phyloP scores from a whole-genome alignment of 768 basidiomycete species.

The Pleurotus pulmonarius region DNA sequence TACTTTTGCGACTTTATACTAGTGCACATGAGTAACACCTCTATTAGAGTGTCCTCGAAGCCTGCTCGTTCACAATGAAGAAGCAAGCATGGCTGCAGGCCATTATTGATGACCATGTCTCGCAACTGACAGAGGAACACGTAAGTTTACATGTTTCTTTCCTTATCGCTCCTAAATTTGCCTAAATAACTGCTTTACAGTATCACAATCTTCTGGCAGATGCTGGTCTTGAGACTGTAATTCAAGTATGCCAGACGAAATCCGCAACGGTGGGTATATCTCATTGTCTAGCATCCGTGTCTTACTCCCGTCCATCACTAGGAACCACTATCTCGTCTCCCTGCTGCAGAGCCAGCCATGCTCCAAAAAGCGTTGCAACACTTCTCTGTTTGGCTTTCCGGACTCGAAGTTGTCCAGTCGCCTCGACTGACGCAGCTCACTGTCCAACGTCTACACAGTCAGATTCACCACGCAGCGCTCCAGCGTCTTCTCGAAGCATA shows the following conservation, averaged over 20 bases:
- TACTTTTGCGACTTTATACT: neutral
- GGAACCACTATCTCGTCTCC: conserved; percentile 75
- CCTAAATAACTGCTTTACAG: conserved; percentile 23
- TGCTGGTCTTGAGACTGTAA: conserved; percentile 47
- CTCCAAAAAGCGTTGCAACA: conserved; percentile 59
- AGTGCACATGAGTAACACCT: neutral
- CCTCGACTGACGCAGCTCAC: conserved; percentile 75
- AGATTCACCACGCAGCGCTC: conserved; percentile 77
- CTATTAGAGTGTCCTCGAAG: conserved; percentile 57
- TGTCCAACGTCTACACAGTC: conserved; percentile 57
- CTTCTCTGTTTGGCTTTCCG: conserved; percentile 86
- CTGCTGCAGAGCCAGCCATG: conserved; percentile 57
- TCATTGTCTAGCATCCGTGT: neutral
- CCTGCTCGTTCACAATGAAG: conserved; percentile 62
- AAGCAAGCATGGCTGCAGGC: conserved; percentile 57
- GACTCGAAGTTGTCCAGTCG: conserved; percentile 75
- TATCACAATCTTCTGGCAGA: conserved; percentile 48
- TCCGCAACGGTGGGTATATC: conserved; percentile 29
- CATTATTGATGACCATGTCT: conserved; percentile 59
- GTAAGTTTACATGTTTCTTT: conserved; percentile 43
- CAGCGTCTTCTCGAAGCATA: conserved; percentile 68
- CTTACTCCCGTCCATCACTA: conserved; percentile 12
- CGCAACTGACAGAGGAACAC: conserved; percentile 74
- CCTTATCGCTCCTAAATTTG: neutral
- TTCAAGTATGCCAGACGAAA: conserved; percentile 34